phyloP scores from a whole-genome alignment of 2,329 filamentous ascomycete species.

The Aspergillus sp. region DNA sequence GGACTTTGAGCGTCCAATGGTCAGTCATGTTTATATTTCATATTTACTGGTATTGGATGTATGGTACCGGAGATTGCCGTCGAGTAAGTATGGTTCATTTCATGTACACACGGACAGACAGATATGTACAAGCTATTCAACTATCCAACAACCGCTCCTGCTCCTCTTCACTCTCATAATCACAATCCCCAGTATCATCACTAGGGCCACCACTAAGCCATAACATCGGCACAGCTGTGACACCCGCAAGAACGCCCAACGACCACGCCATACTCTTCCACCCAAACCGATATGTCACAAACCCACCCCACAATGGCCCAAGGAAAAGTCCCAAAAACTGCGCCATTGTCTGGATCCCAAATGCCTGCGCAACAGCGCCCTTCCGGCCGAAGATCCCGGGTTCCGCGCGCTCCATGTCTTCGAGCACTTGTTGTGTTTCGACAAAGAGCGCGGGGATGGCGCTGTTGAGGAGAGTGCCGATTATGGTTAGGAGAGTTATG shows the following conservation, averaged over 20 bases:
- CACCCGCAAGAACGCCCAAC: constrained; percentile 21
- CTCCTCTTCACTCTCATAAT: constrained; percentile 6
- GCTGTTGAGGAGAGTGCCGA: constrained; percentile 54
- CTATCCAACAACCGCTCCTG: constrained; percentile 5
- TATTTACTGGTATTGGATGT: no score
- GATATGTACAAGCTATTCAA: not conserved
- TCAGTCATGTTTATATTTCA: no score
- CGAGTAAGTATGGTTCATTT: not conserved
- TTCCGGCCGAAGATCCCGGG: constrained; percentile 56
- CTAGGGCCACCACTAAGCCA: constrained; percentile 7
- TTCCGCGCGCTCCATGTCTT: constrained; percentile 56
- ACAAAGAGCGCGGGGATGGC: constrained; percentile 62
- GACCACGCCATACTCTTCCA: constrained; percentile 25
- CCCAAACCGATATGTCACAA: constrained; percentile 26
- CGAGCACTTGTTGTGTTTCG: constrained; percentile 53
- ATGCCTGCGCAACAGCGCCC: constrained; percentile 57
- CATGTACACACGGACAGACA: not conserved
- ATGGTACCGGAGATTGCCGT: no score
- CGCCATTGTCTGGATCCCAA: constrained; percentile 58
- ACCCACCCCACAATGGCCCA: constrained; percentile 53
- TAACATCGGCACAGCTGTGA: constrained; percentile 22
- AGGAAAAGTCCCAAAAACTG: constrained; percentile 55
- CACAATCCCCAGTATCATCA: not conserved
- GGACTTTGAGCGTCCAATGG: no score
- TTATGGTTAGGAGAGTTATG: constrained; percentile 53